These are phyloP conservation scores for Neurospora sp. DNA, from an alignment of 495 filamentous ascomycete genomes.

Conservation along the genomic window DNA sequence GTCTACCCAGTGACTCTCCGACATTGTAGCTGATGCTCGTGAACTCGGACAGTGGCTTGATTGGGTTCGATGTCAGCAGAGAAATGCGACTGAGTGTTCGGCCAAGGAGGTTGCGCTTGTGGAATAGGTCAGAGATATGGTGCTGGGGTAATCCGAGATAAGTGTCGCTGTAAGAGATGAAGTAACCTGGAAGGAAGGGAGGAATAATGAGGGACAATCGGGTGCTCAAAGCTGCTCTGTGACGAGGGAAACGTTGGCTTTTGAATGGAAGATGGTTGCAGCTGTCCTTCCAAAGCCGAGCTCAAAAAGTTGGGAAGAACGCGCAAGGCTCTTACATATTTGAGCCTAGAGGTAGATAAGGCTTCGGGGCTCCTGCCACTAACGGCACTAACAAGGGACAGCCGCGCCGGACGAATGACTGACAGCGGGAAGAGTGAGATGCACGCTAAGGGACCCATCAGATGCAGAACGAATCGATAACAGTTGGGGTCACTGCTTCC, in stretches of 20 bases:
- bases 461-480: background rate
- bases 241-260: background rate
- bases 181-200: background rate
- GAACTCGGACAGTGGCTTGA: background rate
- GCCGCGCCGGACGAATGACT: background rate
- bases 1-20: constrained; percentile 31
- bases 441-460: background rate
- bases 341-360: background rate
- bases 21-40: constrained; percentile 11
- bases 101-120: background rate
- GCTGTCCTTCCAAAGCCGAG: background rate
- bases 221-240: background rate
- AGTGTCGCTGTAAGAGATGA: background rate
- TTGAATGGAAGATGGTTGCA: background rate
- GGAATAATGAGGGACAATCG: background rate
- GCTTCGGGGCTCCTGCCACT: background rate
- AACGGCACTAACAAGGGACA: background rate
- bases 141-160: background rate
- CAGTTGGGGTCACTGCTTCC: background rate
- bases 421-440: background rate
- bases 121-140: background rate
- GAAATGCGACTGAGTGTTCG: background rate
- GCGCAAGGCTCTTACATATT: background rate
- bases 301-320: background rate
- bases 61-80: background rate